Conservation (phyloP, 2,329 filamentous ascomycete species). For the Xylaria sp. region DNA sequence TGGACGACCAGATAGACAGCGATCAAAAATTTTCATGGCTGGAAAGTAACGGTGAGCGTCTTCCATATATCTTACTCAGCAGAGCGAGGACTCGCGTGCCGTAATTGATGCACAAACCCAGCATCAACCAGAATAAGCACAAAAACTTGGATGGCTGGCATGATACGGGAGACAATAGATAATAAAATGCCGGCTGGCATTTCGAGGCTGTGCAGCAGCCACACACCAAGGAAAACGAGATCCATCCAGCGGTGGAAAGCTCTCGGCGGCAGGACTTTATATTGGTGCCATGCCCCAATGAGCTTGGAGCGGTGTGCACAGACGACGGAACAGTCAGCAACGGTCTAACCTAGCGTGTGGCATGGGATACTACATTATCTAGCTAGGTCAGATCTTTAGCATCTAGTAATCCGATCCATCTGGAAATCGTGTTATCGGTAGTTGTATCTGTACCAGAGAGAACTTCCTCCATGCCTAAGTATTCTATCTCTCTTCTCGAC, state of each 20-base stretch:
- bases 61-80: constrained; percentile 30
- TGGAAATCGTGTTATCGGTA: not conserved
- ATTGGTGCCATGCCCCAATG: not conserved
- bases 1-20: not conserved
- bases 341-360: constrained; percentile 1
- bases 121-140: constrained; percentile 19
- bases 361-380: constrained; percentile 1
- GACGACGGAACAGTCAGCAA: constrained; percentile 37
- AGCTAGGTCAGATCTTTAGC: not conserved
- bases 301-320: constrained; percentile 29
- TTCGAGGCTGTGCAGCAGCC: constrained; percentile 33
- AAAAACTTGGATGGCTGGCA: constrained; percentile 3
- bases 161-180: not conserved
- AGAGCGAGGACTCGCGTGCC: constrained; percentile 1
- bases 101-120: not conserved
- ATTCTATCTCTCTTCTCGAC: not conserved
- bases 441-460: not conserved
- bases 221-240: constrained; percentile 2
- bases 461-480: not conserved
- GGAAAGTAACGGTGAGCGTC: constrained; percentile 26
- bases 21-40: constrained; percentile 1
- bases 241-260: constrained; percentile 7
- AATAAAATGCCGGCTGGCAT: constrained; percentile 29
- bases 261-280: constrained; percentile 12
- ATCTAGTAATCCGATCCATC: constrained; percentile 24